Conservation (phyloP, 805 yeast genomes). For the Allodekkera sacchari region DNA sequence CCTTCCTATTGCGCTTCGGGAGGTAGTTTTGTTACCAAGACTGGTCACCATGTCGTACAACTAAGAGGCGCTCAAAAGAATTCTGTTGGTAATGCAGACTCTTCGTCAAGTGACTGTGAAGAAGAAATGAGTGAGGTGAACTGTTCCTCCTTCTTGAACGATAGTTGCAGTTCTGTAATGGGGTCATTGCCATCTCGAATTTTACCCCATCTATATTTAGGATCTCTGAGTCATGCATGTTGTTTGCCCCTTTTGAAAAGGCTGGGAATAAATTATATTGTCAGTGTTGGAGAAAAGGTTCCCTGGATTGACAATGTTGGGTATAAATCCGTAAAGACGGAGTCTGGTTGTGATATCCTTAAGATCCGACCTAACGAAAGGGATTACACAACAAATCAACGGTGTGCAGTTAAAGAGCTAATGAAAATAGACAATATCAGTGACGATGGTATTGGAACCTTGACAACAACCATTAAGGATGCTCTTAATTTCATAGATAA, state of each 20-base stretch:
- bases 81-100: neutral
- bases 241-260: conserved; percentile 51
- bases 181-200: conserved; percentile 83
- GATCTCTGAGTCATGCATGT: conserved; percentile 77
- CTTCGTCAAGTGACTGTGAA: neutral
- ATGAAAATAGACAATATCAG: conserved; percentile 66
- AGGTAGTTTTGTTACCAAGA: conserved; percentile 17
- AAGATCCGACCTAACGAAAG: conserved; percentile 13
- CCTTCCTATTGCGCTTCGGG: neutral
- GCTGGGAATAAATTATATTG: conserved; percentile 64
- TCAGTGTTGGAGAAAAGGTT: conserved; percentile 79
- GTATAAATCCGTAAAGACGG: conserved; percentile 11
- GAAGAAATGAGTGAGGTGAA: too few species aligned
- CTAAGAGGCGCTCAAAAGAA: conserved; percentile 15
- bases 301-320: conserved; percentile 44
- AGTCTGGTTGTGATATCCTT: conserved; percentile 23
- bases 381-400: conserved; percentile 8
- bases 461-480: conserved; percentile 51
- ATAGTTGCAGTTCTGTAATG: too few species aligned
- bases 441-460: conserved; percentile 86
- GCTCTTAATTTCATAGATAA: conserved; percentile 62
- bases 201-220: conserved; percentile 76
- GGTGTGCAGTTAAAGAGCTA: conserved; percentile 34
- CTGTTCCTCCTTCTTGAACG: too few species aligned
- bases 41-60: conserved; percentile 25